phyloP scores from a whole-genome alignment of 371 early-diverging fungal species.

The Phascolomyces articulosus region DNA sequence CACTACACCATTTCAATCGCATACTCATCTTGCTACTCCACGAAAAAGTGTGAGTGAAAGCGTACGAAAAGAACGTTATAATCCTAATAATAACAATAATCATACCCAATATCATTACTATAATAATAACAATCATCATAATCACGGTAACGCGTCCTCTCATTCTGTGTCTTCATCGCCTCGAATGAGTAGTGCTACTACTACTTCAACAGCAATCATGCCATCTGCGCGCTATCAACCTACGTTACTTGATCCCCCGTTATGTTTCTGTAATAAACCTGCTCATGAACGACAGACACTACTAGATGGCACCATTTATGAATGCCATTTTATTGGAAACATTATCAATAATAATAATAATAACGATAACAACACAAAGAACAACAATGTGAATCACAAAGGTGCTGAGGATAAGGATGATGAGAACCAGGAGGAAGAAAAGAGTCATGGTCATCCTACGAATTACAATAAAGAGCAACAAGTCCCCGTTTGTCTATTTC shows the following conservation, averaged over 20 bases:
- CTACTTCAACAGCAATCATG: neutral
- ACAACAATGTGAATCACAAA: neutral
- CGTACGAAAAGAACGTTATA: neutral
- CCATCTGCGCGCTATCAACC: neutral
- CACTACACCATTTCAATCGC: neutral
- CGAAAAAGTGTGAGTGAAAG: neutral
- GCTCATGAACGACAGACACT: conserved; percentile 20
- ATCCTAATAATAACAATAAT: neutral
- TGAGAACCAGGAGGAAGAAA: too few relatives aligned
- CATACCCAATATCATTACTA: neutral
- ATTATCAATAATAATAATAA: neutral
- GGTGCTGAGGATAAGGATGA: too few relatives aligned
- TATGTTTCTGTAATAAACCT: conserved; percentile 40
- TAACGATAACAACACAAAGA: neutral
- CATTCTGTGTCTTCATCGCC: too few relatives aligned
- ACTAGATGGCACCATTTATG: conserved; percentile 31
- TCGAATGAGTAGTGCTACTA: too few relatives aligned
- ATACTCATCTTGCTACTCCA: neutral
- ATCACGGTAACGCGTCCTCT: neutral
- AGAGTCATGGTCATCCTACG: too few relatives aligned
- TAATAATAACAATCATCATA: neutral
- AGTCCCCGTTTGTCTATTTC: conserved; percentile 41
- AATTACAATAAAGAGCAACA: too few relatives aligned
- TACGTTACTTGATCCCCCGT: neutral
- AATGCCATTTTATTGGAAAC: conserved; percentile 18